Evolutionary conservation across 2,329 filamentous ascomycete genomes (phyloP).

Genomic region (Lecanoromycetidae sp.): DNA sequence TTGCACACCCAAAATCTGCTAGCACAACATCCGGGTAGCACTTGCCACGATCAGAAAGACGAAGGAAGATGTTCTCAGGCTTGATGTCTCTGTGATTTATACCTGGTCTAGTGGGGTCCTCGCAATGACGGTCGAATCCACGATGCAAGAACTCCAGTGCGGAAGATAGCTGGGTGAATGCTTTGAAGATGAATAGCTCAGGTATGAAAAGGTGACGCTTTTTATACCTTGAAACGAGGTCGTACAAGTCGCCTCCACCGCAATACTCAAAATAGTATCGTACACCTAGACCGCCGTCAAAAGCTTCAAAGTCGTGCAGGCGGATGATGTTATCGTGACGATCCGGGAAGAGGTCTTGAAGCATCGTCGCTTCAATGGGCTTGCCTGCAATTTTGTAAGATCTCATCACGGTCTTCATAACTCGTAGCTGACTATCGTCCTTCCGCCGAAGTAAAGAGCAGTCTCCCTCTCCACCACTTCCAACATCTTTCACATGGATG

Average conservation of each 20-base stretch:
- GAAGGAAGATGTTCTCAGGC: slow-evolving; percentile 83
- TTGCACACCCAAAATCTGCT: slow-evolving; percentile 13
- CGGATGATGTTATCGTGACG: slow-evolving; percentile 12
- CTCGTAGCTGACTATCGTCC: slow-evolving; percentile 1
- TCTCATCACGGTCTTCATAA: slow-evolving; percentile 1
- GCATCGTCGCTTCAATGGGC: slow-evolving; percentile 13
- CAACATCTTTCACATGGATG: neutral
- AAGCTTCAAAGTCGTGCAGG: slow-evolving; percentile 8
- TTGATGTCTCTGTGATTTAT: slow-evolving; percentile 96
- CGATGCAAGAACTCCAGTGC: slow-evolving; percentile 13
- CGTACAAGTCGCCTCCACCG: slow-evolving; percentile 7
- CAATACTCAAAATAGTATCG: slow-evolving; percentile 11
- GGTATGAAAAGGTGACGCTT: neutral
- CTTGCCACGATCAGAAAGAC: neutral
- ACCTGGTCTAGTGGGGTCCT: slow-evolving; percentile 33
- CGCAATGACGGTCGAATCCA: slow-evolving; percentile 3
- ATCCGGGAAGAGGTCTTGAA: slow-evolving; percentile 1
- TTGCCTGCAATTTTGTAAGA: neutral
- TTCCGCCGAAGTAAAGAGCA: slow-evolving; percentile 6
- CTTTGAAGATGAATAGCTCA: slow-evolving; percentile 12
- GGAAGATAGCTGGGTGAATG: neutral
- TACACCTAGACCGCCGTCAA: neutral
- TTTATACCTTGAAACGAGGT: neutral
- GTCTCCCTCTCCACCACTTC: slow-evolving; percentile 8
- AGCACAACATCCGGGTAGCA: slow-evolving; percentile 10